phyloP scores from a whole-genome alignment of 2,329 filamentous ascomycete species.

The Colletotrichum chrysophilum region DNA sequence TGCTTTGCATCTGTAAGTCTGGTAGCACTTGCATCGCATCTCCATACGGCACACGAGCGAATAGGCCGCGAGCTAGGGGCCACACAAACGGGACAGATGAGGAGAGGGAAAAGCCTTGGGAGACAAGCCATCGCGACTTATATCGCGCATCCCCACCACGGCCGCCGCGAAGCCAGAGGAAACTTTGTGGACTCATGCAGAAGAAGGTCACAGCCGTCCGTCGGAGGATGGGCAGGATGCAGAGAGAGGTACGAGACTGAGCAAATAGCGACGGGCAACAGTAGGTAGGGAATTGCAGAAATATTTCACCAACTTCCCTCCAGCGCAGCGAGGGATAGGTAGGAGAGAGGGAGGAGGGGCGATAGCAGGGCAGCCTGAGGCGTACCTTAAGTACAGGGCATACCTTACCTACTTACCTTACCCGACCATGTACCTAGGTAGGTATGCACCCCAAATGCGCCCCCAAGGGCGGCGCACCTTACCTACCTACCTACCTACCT shows the following conservation, averaged over 20 bases:
- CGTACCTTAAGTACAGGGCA: no score
- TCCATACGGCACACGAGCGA: background rate
- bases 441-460: no score
- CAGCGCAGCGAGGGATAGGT: background rate
- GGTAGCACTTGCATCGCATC: background rate
- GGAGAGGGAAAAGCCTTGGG: background rate
- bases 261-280: background rate
- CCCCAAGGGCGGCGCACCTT: background rate
- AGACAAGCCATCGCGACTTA: slow-evolving; percentile 28
- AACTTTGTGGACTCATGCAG: background rate
- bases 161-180: background rate
- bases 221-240: background rate
- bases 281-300: background rate
- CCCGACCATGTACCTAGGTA: no score
- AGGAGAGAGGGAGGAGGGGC: background rate
- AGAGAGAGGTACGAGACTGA: background rate
- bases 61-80: background rate
- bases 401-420: background rate
- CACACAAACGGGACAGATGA: background rate
- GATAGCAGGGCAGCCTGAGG: background rate
- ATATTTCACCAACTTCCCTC: background rate
- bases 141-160: slow-evolving; percentile 40
- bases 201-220: background rate
- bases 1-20: background rate
- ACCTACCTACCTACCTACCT: background rate